Evolutionary conservation across 495 filamentous ascomycete genomes (phyloP), one percentile per base, ranked within the genome.

Genomic region (Margaritispora aquatica): DNA sequence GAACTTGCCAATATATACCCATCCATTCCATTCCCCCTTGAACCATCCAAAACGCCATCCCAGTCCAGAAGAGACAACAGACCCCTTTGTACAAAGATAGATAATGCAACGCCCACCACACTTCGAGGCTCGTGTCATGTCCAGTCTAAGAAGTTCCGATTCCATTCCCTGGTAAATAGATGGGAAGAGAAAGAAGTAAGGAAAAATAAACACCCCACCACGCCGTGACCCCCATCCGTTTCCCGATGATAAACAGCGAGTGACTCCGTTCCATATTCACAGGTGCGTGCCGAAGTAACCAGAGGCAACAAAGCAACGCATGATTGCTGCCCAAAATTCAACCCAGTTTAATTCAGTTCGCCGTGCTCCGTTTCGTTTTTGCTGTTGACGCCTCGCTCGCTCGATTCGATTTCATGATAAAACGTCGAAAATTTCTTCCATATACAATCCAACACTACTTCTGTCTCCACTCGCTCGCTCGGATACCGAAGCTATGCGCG

Each of bases 401-500:
- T 22, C 15, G 24, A 38, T 29, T 44, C 38, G 38, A 9, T 44
- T n/a, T 44, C 10, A 44, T 44, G 7, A 17, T 44, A 8, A 44
- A n/a, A 55, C 34, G 9, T 46, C 23, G 23, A 23, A 31, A 38
- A 10, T 17, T 50, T 17, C 17, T 17, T 44, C 38, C 7, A 17
- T 58, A 8, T 26, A 20, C 46, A 44, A 15, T 59, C 22, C 48
- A 44, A 27, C 20, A 46, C n/a, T 31, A 26, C 51, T 22, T 21
- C 21, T 2, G 7, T 41, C 21, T 22, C 20, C n/a, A 8, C 10
- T 22, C 13, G 38, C 19, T 26, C 3, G 38, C 38, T 8, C 19
- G 17, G 19, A 44, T 44, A 17, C 7, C 17, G 38, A n/a, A 23
- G 17, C 46, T 58, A 62, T 49, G 55, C 27, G 7, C 53, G 60